Percentiles rank a stretch among this genome's conserved stretches.
phyloP scores from a whole-genome alignment of 768 basidiomycete species.

The Phanerochaete carnosa region DNA sequence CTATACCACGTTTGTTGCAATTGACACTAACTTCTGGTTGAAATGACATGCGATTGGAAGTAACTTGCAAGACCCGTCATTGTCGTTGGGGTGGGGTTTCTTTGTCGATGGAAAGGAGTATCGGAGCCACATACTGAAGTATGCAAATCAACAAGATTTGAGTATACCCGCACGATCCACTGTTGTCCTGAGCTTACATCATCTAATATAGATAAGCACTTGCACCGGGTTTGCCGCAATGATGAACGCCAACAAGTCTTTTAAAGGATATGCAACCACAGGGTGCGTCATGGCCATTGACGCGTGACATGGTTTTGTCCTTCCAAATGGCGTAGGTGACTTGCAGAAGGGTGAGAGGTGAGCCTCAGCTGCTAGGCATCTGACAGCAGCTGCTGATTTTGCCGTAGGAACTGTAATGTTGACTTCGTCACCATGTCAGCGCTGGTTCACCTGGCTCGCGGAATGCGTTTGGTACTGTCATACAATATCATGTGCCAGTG shows the following conservation, averaged over 20 bases:
- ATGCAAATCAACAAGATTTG: no score
- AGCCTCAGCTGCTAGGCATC: not conserved
- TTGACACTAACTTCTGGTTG: constrained; percentile 29
- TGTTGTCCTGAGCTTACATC: no score
- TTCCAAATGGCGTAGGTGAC: constrained; percentile 20
- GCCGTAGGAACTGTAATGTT: constrained; percentile 20
- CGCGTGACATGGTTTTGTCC: constrained; percentile 21
- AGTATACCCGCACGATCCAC: no score
- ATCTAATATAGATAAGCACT: no score
- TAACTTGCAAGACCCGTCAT: constrained; percentile 17
- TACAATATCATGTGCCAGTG: constrained; percentile 26
- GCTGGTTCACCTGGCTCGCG: not conserved
- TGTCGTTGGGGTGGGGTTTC: no score
- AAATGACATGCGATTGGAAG: constrained; percentile 17
- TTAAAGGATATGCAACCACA: no score
- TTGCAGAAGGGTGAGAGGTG: constrained; percentile 25
- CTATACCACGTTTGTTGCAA: constrained; percentile 22
- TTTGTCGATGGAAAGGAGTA: no score
- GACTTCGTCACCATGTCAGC: constrained; percentile 17
- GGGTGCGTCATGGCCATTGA: no score
- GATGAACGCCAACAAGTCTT: no score
- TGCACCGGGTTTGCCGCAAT: no score
- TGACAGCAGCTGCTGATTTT: not conserved
- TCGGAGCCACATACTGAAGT: no score
- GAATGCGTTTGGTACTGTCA: not conserved